phyloP scores from a whole-genome alignment of 1,284 basidiomycete species.

The Cutaneotrichosporon sp. region DNA sequence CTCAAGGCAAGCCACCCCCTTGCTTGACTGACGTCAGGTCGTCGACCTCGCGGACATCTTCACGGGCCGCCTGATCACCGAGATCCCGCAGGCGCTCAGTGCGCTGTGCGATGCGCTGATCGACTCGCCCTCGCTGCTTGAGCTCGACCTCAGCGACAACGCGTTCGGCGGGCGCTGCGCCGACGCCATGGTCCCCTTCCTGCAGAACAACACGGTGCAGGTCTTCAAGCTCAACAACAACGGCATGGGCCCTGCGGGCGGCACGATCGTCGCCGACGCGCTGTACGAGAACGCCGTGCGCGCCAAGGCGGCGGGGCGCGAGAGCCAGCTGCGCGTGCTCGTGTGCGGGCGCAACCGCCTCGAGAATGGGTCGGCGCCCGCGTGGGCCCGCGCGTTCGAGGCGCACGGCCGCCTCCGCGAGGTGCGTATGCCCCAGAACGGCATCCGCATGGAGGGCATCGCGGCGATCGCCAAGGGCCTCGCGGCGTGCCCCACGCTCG shows the following conservation, averaged over 20 bases:
- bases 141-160: slow-evolving; percentile 92
- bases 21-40: slow-evolving; percentile 60
- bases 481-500: slow-evolving; percentile 66
- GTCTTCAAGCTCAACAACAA: slow-evolving; percentile 95
- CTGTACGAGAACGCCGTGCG: slow-evolving; percentile 74
- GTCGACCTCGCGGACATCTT: slow-evolving; percentile 98
- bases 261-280: slow-evolving; percentile 81
- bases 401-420: slow-evolving; percentile 76
- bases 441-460: slow-evolving; percentile 93
- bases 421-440: slow-evolving; percentile 94
- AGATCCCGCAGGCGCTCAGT: slow-evolving; percentile 88
- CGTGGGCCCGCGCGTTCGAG: slow-evolving; percentile 86
- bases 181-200: slow-evolving; percentile 89
- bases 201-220: slow-evolving; percentile 73
- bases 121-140: slow-evolving; percentile 74
- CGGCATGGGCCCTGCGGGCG: slow-evolving; percentile 91
- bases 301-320: slow-evolving; percentile 65
- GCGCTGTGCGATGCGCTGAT: slow-evolving; percentile 86
- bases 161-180: slow-evolving; percentile 96
- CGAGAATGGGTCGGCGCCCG: slow-evolving; percentile 81
- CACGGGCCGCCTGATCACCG: slow-evolving; percentile 91
- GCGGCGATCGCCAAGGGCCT: slow-evolving; percentile 77
- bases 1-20: slow-evolving; percentile 63
- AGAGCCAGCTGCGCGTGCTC: slow-evolving; percentile 72
- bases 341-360: slow-evolving; percentile 94